A percentile compares a stretch with the other conserved stretches of the same genome.
Evolutionary conservation across 164 flowering plant species (phyloP).

Genomic region (Houttuynia cordata): DNA sequence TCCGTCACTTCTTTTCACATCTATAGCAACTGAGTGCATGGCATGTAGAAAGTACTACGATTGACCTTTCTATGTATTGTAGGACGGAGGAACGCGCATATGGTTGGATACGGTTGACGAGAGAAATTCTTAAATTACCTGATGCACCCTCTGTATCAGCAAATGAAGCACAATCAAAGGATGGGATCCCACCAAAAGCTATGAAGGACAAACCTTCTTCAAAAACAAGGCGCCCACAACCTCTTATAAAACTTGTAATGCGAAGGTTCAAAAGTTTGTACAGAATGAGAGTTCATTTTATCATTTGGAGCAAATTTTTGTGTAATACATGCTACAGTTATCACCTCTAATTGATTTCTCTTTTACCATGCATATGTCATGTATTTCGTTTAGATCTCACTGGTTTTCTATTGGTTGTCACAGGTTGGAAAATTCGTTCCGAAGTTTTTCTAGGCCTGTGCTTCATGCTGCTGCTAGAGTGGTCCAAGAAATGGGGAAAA

Average conservation of each 20-base stretch:
- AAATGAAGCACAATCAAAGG: conserved; percentile 55
- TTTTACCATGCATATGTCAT: not conserved
- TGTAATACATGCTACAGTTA: not conserved
- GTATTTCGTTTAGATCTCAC: not conserved
- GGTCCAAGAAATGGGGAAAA: conserved; percentile 99
- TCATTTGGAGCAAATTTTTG: not conserved
- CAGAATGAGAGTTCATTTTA: not conserved
- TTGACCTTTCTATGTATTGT: conserved; percentile 4
- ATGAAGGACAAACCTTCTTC: conserved; percentile 58
- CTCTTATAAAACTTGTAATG: conserved; percentile 95
- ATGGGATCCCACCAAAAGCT: conserved; percentile 46
- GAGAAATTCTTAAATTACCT: conserved; percentile 91
- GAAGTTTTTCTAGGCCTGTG: conserved; percentile 96
- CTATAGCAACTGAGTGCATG: not conserved
- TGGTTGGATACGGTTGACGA: conserved; percentile 94
- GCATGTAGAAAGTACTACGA: not conserved
- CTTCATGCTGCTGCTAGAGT: conserved; percentile 99
- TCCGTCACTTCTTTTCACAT: not conserved
- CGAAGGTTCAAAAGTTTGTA: conserved; percentile 49
- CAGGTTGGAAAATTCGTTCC: conserved; percentile 95
- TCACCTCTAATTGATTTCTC: not conserved
- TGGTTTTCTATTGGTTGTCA: not conserved
- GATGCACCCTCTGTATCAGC: conserved; percentile 69
- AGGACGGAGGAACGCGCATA: conserved; percentile 96
- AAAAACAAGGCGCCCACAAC: conserved; percentile 91